phyloP scores from a whole-genome alignment of 1,139 yeast species.

The Sugiyamaella neomexicana region DNA sequence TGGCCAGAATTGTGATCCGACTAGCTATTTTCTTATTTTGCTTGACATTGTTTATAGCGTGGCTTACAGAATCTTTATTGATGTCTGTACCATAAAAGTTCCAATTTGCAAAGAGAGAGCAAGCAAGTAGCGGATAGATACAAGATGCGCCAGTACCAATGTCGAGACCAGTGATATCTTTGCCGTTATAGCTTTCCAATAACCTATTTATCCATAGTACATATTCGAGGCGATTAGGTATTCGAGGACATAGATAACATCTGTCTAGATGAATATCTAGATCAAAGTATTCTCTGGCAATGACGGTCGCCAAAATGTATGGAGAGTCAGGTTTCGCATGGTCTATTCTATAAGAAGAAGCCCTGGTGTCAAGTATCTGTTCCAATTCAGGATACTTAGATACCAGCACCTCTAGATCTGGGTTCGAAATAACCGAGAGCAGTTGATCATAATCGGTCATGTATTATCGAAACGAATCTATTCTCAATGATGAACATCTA shows the following conservation, averaged over 20 bases:
- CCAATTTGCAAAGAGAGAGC: conserved; percentile 29
- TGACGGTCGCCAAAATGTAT: conserved; percentile 25
- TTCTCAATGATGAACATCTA: background rate
- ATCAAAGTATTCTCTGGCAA: conserved; percentile 28
- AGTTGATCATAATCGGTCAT: conserved; percentile 3
- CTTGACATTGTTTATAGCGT: conserved; percentile 32
- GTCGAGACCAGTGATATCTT: conserved; percentile 25
- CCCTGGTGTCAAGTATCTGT: background rate
- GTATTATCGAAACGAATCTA: background rate
- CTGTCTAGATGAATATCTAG: conserved; percentile 26
- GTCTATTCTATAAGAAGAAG: conserved; percentile 5
- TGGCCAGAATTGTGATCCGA: conserved; percentile 2
- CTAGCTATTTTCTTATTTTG: conserved; percentile 27
- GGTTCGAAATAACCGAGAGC: background rate
- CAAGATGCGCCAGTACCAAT: conserved; percentile 48
- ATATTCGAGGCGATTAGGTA: conserved; percentile 34
- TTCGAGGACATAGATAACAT: conserved; percentile 32
- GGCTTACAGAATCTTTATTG: conserved; percentile 36
- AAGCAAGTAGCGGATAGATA: conserved; percentile 43
- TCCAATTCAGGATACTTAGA: background rate
- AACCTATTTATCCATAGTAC: conserved; percentile 27
- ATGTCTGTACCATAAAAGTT: conserved; percentile 44
- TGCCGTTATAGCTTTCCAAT: conserved; percentile 15
- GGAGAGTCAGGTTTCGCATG: conserved; percentile 23
- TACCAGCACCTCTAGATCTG: conserved; percentile 6